These are phyloP conservation scores for Arthrobotrys pseudoclavata DNA, from an alignment of 2,329 filamentous ascomycete genomes.

Conservation along the genomic window DNA sequence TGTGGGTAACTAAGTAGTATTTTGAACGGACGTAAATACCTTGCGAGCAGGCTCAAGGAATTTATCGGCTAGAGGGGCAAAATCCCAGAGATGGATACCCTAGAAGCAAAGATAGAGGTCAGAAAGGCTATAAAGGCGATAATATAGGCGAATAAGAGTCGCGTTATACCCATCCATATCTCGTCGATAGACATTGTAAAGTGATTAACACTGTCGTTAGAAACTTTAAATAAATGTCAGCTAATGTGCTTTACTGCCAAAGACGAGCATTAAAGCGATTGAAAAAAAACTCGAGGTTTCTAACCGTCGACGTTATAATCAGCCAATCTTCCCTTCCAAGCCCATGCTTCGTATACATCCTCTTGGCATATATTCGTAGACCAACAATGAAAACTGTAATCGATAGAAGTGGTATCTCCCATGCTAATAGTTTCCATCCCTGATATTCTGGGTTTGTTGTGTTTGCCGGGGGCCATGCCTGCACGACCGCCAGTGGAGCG, in stretches of 20 bases:
- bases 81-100: conserved; percentile 56
- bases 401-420: conserved; percentile 53
- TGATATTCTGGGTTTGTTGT: conserved; percentile 50
- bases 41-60: conserved; percentile 48
- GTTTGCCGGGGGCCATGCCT: conserved; percentile 54
- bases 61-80: conserved; percentile 34
- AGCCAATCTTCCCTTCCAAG: conserved; percentile 54
- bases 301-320: conserved; percentile 47
- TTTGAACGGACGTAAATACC: neutral
- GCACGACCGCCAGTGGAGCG: conserved; percentile 55
- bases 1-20: neutral
- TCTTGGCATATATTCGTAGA: conserved; percentile 52
- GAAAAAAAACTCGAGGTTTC: neutral
- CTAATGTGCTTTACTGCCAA: neutral
- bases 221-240: conserved; percentile 23
- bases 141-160: neutral
- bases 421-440: conserved; percentile 49
- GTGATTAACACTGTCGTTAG: conserved; percentile 26
- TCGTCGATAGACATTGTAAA: conserved; percentile 43
- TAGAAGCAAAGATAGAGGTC: conserved; percentile 7
- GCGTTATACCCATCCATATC: conserved; percentile 41
- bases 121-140: neutral
- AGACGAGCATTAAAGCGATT: neutral
- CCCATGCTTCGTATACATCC: conserved; percentile 50
- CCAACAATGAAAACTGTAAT: conserved; percentile 43